A percentile compares a stretch with the other conserved stretches of the same genome.
Conservation (phyloP, 768 basidiomycete species). For the Hericium erinaceus region DNA sequence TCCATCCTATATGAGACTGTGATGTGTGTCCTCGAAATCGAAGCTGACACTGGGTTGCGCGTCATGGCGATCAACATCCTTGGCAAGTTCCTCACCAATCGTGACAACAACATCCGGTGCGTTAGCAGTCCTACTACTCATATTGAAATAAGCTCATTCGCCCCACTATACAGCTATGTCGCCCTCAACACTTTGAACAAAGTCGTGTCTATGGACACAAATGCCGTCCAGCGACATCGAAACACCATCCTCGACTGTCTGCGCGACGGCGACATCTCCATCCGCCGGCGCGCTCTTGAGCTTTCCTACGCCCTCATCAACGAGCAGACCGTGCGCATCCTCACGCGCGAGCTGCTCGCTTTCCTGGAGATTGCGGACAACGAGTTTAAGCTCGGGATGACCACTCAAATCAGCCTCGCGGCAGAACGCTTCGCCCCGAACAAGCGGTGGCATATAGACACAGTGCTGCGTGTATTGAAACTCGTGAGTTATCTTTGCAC, state of each 20-base stretch:
- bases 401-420: constrained; percentile 91
- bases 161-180: constrained; percentile 60
- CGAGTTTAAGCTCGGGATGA: constrained; percentile 97
- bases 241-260: constrained; percentile 99
- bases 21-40: constrained; percentile 87
- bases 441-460: constrained; percentile 99
- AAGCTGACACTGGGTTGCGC: constrained; percentile 83
- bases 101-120: constrained; percentile 97
- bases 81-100: constrained; percentile 94
- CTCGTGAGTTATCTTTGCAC: constrained; percentile 43
- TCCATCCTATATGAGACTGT: constrained; percentile 97
- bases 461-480: constrained; percentile 85
- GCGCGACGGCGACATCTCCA: constrained; percentile 98
- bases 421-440: constrained; percentile 97
- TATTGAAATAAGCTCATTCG: not conserved
- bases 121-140: constrained; percentile 16
- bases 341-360: constrained; percentile 85
- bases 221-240: constrained; percentile 94
- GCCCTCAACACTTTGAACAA: constrained; percentile 97
- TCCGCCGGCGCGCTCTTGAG: constrained; percentile 91
- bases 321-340: constrained; percentile 85
- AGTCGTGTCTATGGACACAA: constrained; percentile 95
- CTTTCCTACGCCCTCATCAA: constrained; percentile 96
- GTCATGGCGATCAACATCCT: constrained; percentile 99
- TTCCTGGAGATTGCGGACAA: constrained; percentile 98